Base-by-base conservation (phyloP, 2,329 filamentous ascomycete species). In the Akanthomyces lecanii region DNA sequence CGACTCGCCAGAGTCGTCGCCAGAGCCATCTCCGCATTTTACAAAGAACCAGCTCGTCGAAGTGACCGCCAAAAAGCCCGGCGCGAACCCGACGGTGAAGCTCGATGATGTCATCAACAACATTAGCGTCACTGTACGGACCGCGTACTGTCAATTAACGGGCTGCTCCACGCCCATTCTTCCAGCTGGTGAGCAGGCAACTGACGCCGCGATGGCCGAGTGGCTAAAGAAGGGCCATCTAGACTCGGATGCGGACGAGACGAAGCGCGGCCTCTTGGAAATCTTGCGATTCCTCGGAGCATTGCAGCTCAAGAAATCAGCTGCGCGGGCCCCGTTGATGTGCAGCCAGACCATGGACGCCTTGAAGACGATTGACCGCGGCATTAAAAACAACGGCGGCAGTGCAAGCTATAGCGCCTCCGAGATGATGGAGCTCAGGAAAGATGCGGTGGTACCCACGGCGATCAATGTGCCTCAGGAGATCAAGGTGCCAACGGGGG, bases 191-290 rank as follows among this genome's bases (percentile, higher is more conserved):
- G 64, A 66, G 5, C 62, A 67, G 4, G 53, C 51, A 1, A 44
- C 67, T 25, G 57, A 67, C 4, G 70, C 67, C 1, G 68, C 70
- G 3, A 64, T 73, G 12, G 66, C 70, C 1, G 63, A 67, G 23
- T 74, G 71, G 71, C 59, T 69, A 7, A 40, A 63, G 4, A 64
- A 69, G 14, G 71, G 71, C 0, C 68, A 68, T 18, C 64, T 74
- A n/a, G 63, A 65, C 5, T 66, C 59, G 10, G 63, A 71, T 7
- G 60, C 55, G 3, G 67, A 71, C 12, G 65, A 68, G 6, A 63
- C 73, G 28, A 70, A 67, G 28, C 56, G 67, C 0, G 65, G 67
- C 3, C 54, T 72, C 0, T 30, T 70, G 2, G 33, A 65, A 0
- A 47, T 71, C 1, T 62, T 75, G 4, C 67, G 68, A 5, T 53